Base-by-base conservation (phyloP, 345 rosid species). In the Litchi chinensis region DNA sequence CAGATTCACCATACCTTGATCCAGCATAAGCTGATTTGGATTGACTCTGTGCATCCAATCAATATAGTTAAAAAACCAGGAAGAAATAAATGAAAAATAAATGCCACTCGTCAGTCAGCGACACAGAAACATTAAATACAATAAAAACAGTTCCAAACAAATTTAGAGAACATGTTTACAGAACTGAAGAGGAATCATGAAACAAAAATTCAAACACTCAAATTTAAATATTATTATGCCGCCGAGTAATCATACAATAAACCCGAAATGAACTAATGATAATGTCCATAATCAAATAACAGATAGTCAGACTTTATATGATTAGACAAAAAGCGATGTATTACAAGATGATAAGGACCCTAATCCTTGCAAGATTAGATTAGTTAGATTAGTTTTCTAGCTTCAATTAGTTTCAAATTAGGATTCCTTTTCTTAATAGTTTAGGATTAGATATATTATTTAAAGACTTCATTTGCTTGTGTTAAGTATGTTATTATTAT, bases 1-100 rank as follows among this genome's bases (percentile, higher is more conserved):
- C 93, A 70, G 91, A 77, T 64, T 91, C 95, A 71, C 80, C 79
- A 67, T 77, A 86, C 82, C 97, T 89, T 12, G 77, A 57, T 40
- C 92, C 93, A 75, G 81, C 76, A 65, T 73, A 86, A 70, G 84
- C 48, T 66, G 90, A 77, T 80, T 89, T 95, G 28, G 89, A 79
- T 74, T 84, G 88, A 70, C 71, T 81, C 90, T 91, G 89, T 80
- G 87, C 65, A 75, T 60, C 57, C 52, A 74, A 21, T 69, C 70
- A 75, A 74, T 8, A 16, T 13, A 6, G 24, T 68, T 26, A 80
- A 46, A 50, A 22, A 72, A 28, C 65, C 80, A 65, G 7, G 24
- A 64, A 16, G 18, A 28, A 68, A 15, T 15, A 46, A 28, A 43
- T 10, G 0, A 13, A 10, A 56, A 56, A 32, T 28, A 72, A 72